A percentile compares a stretch with the other conserved stretches of the same genome.
These are phyloP conservation scores for Wilhelminamyces savonicus DNA, from an alignment of 805 yeast species.

Conservation along the genomic window DNA sequence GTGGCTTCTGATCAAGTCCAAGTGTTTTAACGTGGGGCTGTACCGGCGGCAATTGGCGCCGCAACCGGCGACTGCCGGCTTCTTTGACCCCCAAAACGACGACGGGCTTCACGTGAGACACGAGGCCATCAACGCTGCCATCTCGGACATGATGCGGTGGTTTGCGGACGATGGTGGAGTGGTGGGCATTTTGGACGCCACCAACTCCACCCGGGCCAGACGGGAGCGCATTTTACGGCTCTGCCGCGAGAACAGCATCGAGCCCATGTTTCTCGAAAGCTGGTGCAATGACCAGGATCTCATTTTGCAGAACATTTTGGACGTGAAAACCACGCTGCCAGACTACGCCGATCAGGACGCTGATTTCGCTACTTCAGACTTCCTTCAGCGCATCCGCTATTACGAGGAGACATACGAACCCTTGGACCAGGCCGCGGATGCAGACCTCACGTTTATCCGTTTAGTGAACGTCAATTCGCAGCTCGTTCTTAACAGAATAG, in stretches of 20 bases:
- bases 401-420: conserved; percentile 78
- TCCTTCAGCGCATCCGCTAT: conserved; percentile 62
- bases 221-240: conserved; percentile 58
- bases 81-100: conserved; percentile 62
- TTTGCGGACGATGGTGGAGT: conserved; percentile 72
- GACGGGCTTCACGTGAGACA: conserved; percentile 59
- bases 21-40: conserved; percentile 83
- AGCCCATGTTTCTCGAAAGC: conserved; percentile 89
- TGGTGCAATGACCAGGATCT: conserved; percentile 81
- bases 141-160: conserved; percentile 82
- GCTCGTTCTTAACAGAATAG: conserved; percentile 80
- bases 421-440: conserved; percentile 50
- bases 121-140: conserved; percentile 67
- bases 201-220: conserved; percentile 74
- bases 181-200: conserved; percentile 92
- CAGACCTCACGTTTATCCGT: conserved; percentile 76
- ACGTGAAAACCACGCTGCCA: conserved; percentile 82
- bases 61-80: conserved; percentile 48
- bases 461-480: conserved; percentile 83
- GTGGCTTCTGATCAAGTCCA: conserved; percentile 85
- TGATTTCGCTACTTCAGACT: conserved; percentile 67
- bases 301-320: conserved; percentile 72
- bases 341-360: conserved; percentile 68
- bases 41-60: conserved; percentile 57
- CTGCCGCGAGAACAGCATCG: conserved; percentile 61